Evolutionary conservation across 495 filamentous ascomycete species (phyloP), one percentile per base, ranked within the genome.

Genomic region (Daldinia childiae): DNA sequence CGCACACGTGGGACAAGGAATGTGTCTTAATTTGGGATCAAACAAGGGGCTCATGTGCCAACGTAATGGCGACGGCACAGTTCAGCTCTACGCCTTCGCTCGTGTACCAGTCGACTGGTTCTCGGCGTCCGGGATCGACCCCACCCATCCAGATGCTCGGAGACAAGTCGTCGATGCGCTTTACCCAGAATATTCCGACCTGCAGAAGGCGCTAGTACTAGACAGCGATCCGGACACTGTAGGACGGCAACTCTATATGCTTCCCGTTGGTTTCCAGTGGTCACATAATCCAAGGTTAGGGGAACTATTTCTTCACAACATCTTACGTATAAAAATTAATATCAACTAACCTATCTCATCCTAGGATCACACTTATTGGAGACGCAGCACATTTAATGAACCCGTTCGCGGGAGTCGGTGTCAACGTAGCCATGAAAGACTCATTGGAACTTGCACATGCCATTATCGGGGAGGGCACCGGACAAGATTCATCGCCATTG

Each of bases 351-450:
- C 17, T 8, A 45, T 45, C 17, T 45, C 17, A 8, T 19, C 17
- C 7, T 11, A 45, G 41, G 7, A 21, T 45, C 1, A 45, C 41
- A 9, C 41, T 45, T 19, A 45, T 45, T 19, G 41, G 41, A 19
- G 41, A 45, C 17, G 41, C 41, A 0, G 55, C 55, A n/a, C 55
- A 58, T 58, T 15, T 58, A 38, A 58, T 58, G 55, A 58, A 36
- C 24, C 55, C 55, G 2, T 58, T 58, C 15, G 55, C 55, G 6
- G 55, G 55, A 58, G 55, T 58, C 9, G 55, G 55, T 19, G 55
- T 58, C 55, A 58, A 58, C 30, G 55, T 58, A 58, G 55, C 55
- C n/a, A 58, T 58, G 55, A 21, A 58, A 38, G 55, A 58, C 55
- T 32, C 55, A 21, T 39, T 58, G 14, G 41, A 45, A 45, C 41